Evolutionary conservation across 1,284 basidiomycete genomes (phyloP).

Genomic region (Papiliotrema laurentii): DNA sequence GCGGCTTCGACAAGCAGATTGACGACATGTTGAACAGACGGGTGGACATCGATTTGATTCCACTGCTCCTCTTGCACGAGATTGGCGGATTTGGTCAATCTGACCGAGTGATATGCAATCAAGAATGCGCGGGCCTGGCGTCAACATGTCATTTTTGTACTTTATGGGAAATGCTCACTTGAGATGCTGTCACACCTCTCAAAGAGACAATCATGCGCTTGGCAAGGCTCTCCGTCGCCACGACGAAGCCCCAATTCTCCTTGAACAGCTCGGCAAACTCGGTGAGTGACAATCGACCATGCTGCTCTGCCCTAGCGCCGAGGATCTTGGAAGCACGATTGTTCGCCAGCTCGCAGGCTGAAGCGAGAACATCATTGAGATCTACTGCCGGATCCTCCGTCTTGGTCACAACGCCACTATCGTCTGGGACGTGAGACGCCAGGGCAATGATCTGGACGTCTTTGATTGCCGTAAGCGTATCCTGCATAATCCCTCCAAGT

Average conservation of each 20-base stretch:
- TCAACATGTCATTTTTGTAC: constrained; percentile 6
- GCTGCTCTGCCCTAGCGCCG: constrained; percentile 68
- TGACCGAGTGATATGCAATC: constrained; percentile 75
- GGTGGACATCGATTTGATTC: constrained; percentile 68
- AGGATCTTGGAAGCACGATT: constrained; percentile 73
- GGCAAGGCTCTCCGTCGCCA: constrained; percentile 77
- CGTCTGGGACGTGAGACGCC: not conserved
- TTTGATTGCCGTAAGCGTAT: constrained; percentile 53
- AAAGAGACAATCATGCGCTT: constrained; percentile 87
- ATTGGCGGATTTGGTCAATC: constrained; percentile 76
- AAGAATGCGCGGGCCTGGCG: constrained; percentile 78
- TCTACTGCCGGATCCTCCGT: constrained; percentile 45
- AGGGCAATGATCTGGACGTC: not conserved
- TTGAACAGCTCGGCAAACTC: constrained; percentile 80
- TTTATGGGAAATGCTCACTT: constrained; percentile 52
- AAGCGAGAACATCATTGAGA: constrained; percentile 71
- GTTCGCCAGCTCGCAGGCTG: constrained; percentile 78
- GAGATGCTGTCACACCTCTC: constrained; percentile 72
- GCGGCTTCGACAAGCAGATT: constrained; percentile 75
- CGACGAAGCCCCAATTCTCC: constrained; percentile 82
- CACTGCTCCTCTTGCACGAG: constrained; percentile 59
- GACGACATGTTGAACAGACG: constrained; percentile 63
- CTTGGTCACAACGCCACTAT: no score
- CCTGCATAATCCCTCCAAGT: constrained; percentile 61
- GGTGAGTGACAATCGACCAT: constrained; percentile 64